phyloP scores from a whole-genome alignment of 306 rosid species.

The Astragalus membranaceus region DNA sequence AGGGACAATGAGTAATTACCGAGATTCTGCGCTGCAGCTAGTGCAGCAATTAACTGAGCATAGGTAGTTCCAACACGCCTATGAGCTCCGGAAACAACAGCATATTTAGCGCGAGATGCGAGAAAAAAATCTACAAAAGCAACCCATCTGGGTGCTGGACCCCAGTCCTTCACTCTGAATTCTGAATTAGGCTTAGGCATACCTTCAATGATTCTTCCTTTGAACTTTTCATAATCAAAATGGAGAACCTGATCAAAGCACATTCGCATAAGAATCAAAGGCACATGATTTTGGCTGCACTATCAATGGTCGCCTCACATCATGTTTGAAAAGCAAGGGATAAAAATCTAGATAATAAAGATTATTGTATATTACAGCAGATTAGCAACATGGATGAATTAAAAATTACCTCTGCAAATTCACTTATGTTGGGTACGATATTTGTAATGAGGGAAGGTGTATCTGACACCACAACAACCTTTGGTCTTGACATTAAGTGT shows the following conservation, averaged over 20 bases:
- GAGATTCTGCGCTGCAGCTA: conserved; percentile 73
- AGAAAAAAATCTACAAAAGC: conserved; percentile 97
- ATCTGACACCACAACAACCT: conserved; percentile 80
- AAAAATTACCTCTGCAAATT: conserved; percentile 77
- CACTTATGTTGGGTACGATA: conserved; percentile 45
- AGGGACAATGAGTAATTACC: conserved; percentile 28
- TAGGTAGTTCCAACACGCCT: conserved; percentile 93
- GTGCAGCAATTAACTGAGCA: conserved; percentile 89
- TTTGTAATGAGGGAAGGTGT: conserved; percentile 65
- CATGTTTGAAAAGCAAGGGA: background rate
- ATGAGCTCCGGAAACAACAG: conserved; percentile 85
- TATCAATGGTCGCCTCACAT: background rate
- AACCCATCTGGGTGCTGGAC: conserved; percentile 99
- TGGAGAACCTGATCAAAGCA: conserved; percentile 62
- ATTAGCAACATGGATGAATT: background rate
- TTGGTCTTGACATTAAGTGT: conserved; percentile 43
- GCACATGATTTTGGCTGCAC: background rate
- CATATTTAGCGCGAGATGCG: conserved; percentile 78
- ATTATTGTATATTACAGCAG: background rate
- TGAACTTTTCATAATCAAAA: conserved; percentile 72
- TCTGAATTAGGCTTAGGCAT: conserved; percentile 47
- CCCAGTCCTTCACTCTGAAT: conserved; percentile 92
- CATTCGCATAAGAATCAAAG: background rate
- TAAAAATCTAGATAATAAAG: background rate
- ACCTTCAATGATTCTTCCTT: conserved; percentile 54